Base-by-base conservation (phyloP, 78 protist genomes). In the Dictyostelium discoideum region DNA sequence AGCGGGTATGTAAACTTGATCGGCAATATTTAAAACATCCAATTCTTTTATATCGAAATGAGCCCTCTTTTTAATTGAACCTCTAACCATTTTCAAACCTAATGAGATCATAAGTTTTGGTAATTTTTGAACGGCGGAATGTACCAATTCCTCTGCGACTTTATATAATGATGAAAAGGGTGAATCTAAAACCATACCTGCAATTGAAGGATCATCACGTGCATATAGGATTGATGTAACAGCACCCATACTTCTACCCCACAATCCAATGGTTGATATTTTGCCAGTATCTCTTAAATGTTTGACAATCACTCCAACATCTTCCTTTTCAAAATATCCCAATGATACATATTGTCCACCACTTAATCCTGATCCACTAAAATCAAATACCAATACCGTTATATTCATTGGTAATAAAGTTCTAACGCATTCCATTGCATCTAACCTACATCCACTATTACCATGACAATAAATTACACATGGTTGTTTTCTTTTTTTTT, bases 191-290 rank as follows among this genome's bases (percentile, higher is more conserved):
- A 97, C 93, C 89, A 95, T 80, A 22, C 97, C 97, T 7, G 97
- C 97, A 29, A 97, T 83, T 1, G 96, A 85, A 1, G 97, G 96
- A 44, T 97, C 97, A 0, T 92, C 87, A 11, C 50, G 85, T 44
- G 96, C 95, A 60, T 97, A 93, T 67, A 97, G 63, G 39, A 97
- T 76, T 0, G 96, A 42, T 54, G 93, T 83, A 37, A 83, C 97
- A 0, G 98, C 97, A 44, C 98, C 98, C 98, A 97, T 97, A 39
- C 86, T 60, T 26, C 98, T 67, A 7, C 98, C 98, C 98, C 98
- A 97, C 24, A 97, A 67, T 14, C 97, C 98, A 18, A 97, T 86
- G 10, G 96, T 95, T 29, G 94, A 82, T 26, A 83, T 92, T 67
- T 89, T 84, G 16, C 86, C 92, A 50, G 92, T 73, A 0, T 78